Base-by-base conservation (phyloP, 345 rosid species). In the Microcos paniculata region DNA sequence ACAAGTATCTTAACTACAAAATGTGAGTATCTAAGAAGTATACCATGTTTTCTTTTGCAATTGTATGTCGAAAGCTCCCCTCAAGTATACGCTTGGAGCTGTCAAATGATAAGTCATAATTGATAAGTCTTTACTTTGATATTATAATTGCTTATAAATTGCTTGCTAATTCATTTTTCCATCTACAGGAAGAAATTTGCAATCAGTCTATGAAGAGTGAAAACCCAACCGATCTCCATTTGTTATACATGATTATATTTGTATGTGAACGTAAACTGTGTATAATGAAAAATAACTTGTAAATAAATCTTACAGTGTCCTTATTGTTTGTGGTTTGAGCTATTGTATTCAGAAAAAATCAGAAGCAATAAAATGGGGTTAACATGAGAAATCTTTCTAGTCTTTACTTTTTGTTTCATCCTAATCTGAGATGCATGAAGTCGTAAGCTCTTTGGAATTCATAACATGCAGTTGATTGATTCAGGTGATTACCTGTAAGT, bases 1-100 rank as follows among this genome's bases (percentile, higher is more conserved):
- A 93, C 26, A 84, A 96, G 80, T 96, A 96, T 77, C 87, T 96
- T 66, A 88, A 86, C 18, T 59, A 70, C 11, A 85, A 89, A 77
- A 52, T 49, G 99, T 93, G 80, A 92, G 97, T 83, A 67, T 65
- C 19, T 58, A 49, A 59, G 58, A 49, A 35, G 49, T 49, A 40
- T 46, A 51, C 43, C 16, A 21, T 52, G 40, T 65, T 35, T 14
- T 21, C 31, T 21, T 28, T 65, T n/a, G 10, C 42, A n/a, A 51
- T 67, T 31, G 24, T 23, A 69, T 71, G 35, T 40, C 13, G 33
- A 33, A 74, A 62, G 16, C 35, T 19, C 31, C 35, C 31, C 43
- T 1, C 33, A 21, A 35, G 9, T 8, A 4, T 28, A 11, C 1
- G 0, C 26, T 35, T 40, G 31, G 10, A 8, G 30, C 4, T 12